These are phyloP conservation scores for Boletellus sp. DNA, from an alignment of 768 basidiomycete genomes.

Conservation along the genomic window DNA sequence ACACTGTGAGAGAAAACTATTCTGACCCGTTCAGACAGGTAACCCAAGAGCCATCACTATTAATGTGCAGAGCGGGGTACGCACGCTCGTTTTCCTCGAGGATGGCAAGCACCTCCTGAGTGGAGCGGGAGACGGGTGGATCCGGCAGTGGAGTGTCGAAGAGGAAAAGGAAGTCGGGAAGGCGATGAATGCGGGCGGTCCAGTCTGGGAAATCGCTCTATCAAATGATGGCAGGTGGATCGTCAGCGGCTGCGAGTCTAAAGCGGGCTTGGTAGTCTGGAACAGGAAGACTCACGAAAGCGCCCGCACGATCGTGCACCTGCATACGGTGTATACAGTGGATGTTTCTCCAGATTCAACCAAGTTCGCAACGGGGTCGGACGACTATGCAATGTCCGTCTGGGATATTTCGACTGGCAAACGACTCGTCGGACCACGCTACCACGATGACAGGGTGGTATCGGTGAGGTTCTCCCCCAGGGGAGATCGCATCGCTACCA, in stretches of 20 bases:
- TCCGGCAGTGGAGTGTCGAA: slow-evolving; percentile 5
- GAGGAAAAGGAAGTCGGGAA: not conserved
- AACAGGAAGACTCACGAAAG: not conserved
- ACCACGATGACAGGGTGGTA: too few relatives aligned
- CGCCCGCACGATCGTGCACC: not conserved
- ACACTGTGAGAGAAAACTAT: too few relatives aligned
- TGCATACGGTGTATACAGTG: not conserved
- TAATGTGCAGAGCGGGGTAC: too few relatives aligned
- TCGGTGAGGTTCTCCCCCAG: not conserved
- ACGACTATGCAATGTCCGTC: too few relatives aligned
- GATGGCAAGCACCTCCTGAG: slow-evolving; percentile 6
- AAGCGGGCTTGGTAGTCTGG: slow-evolving; percentile 5
- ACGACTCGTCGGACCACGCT: too few relatives aligned
- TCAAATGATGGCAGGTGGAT: slow-evolving; percentile 11
- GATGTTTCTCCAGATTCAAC: too few relatives aligned
- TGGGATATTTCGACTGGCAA: too few relatives aligned
- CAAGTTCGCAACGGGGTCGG: too few relatives aligned
- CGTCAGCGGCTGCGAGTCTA: slow-evolving; percentile 1
- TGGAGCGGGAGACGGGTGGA: slow-evolving; percentile 6
- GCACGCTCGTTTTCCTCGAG: slow-evolving; percentile 2
- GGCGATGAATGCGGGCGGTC: not conserved
- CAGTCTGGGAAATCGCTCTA: not conserved
- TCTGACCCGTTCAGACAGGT: too few relatives aligned
- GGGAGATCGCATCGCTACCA: not conserved
- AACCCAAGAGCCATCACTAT: too few relatives aligned